phyloP scores from a whole-genome alignment of 2,329 filamentous ascomycete genomes.

The Diplodia seriata region DNA sequence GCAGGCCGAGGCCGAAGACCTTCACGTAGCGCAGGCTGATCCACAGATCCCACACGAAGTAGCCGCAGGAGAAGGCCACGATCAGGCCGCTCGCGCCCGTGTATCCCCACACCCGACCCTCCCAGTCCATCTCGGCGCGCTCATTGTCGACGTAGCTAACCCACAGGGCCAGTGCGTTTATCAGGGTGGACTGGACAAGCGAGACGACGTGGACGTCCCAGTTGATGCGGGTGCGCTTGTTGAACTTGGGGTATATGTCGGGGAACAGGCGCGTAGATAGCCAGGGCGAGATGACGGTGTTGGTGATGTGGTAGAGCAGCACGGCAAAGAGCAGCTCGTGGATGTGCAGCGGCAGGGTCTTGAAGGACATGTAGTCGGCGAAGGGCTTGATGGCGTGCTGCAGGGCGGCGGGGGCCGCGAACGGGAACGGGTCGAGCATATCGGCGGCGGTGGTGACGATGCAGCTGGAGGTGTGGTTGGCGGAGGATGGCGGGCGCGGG shows the following conservation, averaged over 20 bases:
- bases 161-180: constrained; percentile 76
- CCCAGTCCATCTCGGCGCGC: constrained; percentile 68
- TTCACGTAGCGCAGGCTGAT: constrained; percentile 72
- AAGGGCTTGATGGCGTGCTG: constrained; percentile 65
- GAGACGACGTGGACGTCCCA: constrained; percentile 89
- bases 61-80: constrained; percentile 77
- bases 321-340: constrained; percentile 76
- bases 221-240: constrained; percentile 71
- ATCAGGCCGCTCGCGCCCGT: constrained; percentile 74
- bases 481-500: constrained; percentile 4
- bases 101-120: constrained; percentile 79
- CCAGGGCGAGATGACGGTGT: constrained; percentile 70
- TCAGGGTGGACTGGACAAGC: constrained; percentile 76
- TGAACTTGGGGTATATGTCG: constrained; percentile 67
- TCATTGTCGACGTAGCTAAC: constrained; percentile 74
- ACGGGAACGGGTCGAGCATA: constrained; percentile 77
- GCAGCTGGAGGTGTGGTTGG: neutral
- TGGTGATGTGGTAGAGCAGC: constrained; percentile 72
- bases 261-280: constrained; percentile 70
- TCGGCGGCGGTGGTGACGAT: constrained; percentile 36
- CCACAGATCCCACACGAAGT: constrained; percentile 83
- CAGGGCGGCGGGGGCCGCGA: constrained; percentile 64
- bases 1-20: constrained; percentile 77
- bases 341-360: constrained; percentile 75
- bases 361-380: constrained; percentile 67